phyloP scores from a whole-genome alignment of 164 flowering plant genomes.

The Pachysandra terminalis region DNA sequence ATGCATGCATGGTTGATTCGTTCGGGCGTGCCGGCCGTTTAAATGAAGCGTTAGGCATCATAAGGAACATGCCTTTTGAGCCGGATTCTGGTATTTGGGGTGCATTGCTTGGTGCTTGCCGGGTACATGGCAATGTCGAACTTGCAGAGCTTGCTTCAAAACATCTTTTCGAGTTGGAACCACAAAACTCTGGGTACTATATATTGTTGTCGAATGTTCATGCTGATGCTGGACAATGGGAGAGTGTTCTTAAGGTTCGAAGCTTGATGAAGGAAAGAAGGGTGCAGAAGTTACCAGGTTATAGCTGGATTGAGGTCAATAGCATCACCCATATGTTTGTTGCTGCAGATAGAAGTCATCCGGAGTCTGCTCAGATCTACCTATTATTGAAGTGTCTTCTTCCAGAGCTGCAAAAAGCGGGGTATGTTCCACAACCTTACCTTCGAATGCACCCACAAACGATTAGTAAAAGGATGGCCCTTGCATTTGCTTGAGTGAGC shows the following conservation, averaged over 20 bases:
- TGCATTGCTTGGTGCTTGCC: conserved; percentile 80
- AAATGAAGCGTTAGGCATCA: conserved; percentile 50
- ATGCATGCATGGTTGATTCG: conserved; percentile 83
- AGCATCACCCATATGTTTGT: conserved; percentile 52
- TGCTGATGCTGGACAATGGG: conserved; percentile 74
- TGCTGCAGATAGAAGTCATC: conserved; percentile 65
- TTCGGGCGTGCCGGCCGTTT: conserved; percentile 72
- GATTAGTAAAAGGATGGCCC: too few species aligned
- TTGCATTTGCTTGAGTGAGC: too few species aligned
- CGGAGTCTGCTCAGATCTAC: conserved; percentile 48
- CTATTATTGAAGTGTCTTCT: conserved; percentile 42
- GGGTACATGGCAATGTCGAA: conserved; percentile 63
- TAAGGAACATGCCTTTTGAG: conserved; percentile 63
- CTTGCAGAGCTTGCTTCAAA: conserved; percentile 67
- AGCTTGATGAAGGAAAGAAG: conserved; percentile 66
- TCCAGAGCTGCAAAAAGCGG: conserved; percentile 55
- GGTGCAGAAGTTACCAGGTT: conserved; percentile 75
- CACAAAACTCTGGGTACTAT: conserved; percentile 76
- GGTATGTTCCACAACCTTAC: conserved; percentile 48
- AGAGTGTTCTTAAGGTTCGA: conserved; percentile 44
- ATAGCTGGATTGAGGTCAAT: conserved; percentile 74
- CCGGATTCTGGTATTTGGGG: conserved; percentile 90
- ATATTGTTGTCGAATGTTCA: conserved; percentile 60
- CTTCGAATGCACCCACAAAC: conserved; percentile 17
- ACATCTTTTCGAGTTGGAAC: conserved; percentile 61